These are phyloP conservation scores for Zymoseptoria passerinii DNA, from an alignment of 2,329 filamentous ascomycete genomes.

Conservation along the genomic window DNA sequence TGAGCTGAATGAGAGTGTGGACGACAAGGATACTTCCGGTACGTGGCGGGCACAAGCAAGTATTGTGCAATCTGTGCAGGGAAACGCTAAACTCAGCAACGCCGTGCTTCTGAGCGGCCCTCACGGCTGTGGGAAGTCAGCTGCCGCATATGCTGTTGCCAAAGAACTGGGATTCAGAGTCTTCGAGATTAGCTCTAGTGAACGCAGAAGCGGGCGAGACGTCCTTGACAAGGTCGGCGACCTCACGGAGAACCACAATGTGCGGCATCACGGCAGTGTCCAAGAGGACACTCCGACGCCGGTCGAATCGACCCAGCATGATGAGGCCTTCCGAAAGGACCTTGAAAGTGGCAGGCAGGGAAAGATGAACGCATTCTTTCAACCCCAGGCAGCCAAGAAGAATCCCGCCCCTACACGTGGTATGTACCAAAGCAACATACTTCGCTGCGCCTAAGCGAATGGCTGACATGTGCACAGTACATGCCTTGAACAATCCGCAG, in stretches of 20 bases:
- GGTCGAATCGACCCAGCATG: slow-evolving; percentile 31
- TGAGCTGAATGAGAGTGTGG: slow-evolving; percentile 40
- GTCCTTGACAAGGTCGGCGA: slow-evolving; percentile 87
- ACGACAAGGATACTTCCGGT: not conserved
- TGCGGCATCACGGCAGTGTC: slow-evolving; percentile 45
- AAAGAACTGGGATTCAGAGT: slow-evolving; percentile 88
- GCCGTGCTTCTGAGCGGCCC: slow-evolving; percentile 83
- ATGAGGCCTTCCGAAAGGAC: slow-evolving; percentile 47
- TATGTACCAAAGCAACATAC: not conserved
- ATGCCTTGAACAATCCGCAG: slow-evolving; percentile 4
- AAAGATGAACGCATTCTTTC: slow-evolving; percentile 76
- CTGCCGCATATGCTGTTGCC: slow-evolving; percentile 82
- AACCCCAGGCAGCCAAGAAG: slow-evolving; percentile 26
- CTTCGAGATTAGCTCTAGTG: slow-evolving; percentile 86
- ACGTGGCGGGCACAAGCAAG: slow-evolving; percentile 23
- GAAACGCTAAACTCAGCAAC: slow-evolving; percentile 51
- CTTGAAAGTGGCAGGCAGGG: slow-evolving; percentile 63
- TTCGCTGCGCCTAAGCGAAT: not conserved
- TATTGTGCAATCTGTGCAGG: slow-evolving; percentile 32
- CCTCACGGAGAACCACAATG: slow-evolving; percentile 93
- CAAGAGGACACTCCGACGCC: slow-evolving; percentile 21
- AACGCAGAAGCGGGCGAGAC: slow-evolving; percentile 77
- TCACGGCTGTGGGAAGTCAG: slow-evolving; percentile 85
- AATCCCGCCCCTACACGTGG: slow-evolving; percentile 11
- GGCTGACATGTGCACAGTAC: not conserved